A percentile compares a stretch with the other conserved stretches of the same genome.
Evolutionary conservation across 139 green algal genomes (phyloP).

Genomic region (Picochlorum sp.): DNA sequence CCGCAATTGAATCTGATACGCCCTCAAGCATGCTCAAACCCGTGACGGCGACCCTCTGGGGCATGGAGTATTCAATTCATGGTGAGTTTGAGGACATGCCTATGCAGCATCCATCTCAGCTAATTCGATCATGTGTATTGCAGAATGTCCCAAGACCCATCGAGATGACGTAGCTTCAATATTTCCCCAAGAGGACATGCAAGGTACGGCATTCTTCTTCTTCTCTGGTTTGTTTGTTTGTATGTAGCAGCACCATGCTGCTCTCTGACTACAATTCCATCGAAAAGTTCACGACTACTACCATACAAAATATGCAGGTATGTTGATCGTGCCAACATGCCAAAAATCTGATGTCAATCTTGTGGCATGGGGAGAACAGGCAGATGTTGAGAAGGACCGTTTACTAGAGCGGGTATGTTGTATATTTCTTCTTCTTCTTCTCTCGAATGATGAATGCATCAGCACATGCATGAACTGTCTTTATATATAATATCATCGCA

Average conservation of each 20-base stretch:
- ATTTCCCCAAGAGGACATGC: conserved; percentile 30
- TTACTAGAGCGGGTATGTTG: conserved; percentile 47
- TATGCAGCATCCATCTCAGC: background rate
- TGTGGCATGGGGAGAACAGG: conserved; percentile 59
- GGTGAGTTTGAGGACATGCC: conserved; percentile 20
- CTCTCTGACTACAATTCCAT: background rate
- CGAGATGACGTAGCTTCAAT: conserved; percentile 39
- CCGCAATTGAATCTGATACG: no score
- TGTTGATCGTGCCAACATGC: conserved; percentile 74
- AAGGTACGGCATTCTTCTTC: conserved; percentile 27
- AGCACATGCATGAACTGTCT: no score
- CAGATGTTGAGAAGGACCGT: conserved; percentile 81
- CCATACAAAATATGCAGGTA: background rate
- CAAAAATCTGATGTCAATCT: conserved; percentile 75
- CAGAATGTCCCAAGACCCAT: conserved; percentile 32
- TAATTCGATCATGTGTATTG: background rate
- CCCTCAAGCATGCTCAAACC: background rate
- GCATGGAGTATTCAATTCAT: conserved; percentile 66
- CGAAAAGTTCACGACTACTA: no score
- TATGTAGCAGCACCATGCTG: no score
- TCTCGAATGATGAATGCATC: background rate
- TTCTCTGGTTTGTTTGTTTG: no score
- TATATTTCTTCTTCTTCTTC: background rate
- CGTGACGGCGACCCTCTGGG: conserved; percentile 36
- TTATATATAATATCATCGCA: no score